Percentiles rank a stretch among this genome's conserved stretches.
phyloP scores from a whole-genome alignment of 306 rosid species.

The Quercus parvula region DNA sequence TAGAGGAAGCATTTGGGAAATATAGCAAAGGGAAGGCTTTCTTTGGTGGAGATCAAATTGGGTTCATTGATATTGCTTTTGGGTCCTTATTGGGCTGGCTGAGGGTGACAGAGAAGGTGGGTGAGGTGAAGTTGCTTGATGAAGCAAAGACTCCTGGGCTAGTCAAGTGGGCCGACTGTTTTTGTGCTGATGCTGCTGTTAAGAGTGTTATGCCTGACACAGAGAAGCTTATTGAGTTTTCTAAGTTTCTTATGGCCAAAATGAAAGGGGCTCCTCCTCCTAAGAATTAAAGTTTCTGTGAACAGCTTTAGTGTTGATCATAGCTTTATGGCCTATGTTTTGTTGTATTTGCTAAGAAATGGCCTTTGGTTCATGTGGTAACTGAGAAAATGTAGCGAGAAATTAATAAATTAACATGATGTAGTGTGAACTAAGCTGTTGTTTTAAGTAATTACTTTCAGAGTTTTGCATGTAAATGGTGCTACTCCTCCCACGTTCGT shows the following conservation, averaged over 20 bases:
- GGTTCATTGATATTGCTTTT: slow-evolving; percentile 54
- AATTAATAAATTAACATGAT: neutral
- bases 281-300: neutral
- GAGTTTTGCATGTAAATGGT: too few species aligned
- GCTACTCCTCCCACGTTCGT: too few species aligned
- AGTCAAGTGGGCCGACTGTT: slow-evolving; percentile 42
- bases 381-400: neutral
- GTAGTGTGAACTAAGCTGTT: neutral
- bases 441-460: too few species aligned
- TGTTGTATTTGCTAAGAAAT: neutral
- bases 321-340: neutral
- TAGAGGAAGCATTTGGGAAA: slow-evolving; percentile 46
- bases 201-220: slow-evolving; percentile 48
- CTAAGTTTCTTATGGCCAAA: slow-evolving; percentile 18
- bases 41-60: slow-evolving; percentile 53
- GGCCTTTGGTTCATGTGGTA: neutral
- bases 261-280: slow-evolving; percentile 10
- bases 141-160: slow-evolving; percentile 38
- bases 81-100: slow-evolving; percentile 59
- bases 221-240: slow-evolving; percentile 46
- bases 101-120: slow-evolving; percentile 26
- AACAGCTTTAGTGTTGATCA: neutral
- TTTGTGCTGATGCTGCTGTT: slow-evolving; percentile 41
- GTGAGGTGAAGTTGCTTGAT: slow-evolving; percentile 40
- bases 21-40: slow-evolving; percentile 51